These are phyloP conservation scores for Kazachstania martiniae DNA, from an alignment of 805 yeast genomes.

Conservation along the genomic window DNA sequence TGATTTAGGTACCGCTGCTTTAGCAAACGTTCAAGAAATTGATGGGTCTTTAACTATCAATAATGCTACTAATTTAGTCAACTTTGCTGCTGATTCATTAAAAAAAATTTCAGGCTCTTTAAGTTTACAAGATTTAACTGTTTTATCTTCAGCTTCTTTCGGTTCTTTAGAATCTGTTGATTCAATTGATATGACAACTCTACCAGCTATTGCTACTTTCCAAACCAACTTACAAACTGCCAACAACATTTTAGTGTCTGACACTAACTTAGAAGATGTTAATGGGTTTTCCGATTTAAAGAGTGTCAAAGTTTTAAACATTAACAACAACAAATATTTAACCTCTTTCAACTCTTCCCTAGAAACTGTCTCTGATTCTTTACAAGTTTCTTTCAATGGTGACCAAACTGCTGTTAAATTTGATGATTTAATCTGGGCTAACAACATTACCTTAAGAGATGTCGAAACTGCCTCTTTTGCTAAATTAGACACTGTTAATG, in stretches of 20 bases:
- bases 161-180: constrained; percentile 79
- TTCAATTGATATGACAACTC: constrained; percentile 64
- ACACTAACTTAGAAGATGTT: constrained; percentile 59
- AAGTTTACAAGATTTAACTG: constrained; percentile 49
- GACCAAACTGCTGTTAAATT: constrained; percentile 59
- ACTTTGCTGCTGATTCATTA: constrained; percentile 71
- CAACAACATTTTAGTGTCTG: constrained; percentile 56
- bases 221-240: constrained; percentile 64
- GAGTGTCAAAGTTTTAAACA: constrained; percentile 48
- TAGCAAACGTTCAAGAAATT: constrained; percentile 67
- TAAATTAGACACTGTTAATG: constrained; percentile 60
- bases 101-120: constrained; percentile 65
- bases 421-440: constrained; percentile 69
- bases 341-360: constrained; percentile 61
- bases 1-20: constrained; percentile 48
- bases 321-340: constrained; percentile 85
- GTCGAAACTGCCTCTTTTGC: constrained; percentile 63
- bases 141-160: constrained; percentile 56
- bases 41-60: constrained; percentile 62
- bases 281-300: constrained; percentile 46
- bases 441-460: constrained; percentile 77
- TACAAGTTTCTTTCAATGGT: constrained; percentile 81
- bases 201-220: constrained; percentile 69
- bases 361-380: constrained; percentile 58
- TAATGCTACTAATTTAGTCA: constrained; percentile 52